Evolutionary conservation across 225 moss, liverwort and hornwort genomes (phyloP).

Genomic region (Sphagnum tenellum): DNA sequence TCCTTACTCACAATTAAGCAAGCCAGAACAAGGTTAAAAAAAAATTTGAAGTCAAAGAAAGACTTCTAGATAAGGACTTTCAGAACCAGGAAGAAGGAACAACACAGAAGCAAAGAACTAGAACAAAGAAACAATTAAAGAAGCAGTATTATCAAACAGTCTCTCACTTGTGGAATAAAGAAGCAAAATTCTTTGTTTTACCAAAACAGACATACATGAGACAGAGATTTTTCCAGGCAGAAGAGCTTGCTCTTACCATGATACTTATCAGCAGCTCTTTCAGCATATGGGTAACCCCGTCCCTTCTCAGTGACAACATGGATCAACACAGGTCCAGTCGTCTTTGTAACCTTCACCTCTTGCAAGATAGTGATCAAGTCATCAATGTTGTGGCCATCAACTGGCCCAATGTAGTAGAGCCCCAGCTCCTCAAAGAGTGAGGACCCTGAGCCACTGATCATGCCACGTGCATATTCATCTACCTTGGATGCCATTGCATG

Average conservation of each 20-base stretch:
- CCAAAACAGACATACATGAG: too few relatives aligned
- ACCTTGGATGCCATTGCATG: conserved; percentile 36
- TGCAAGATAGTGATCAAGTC: conserved; percentile 28
- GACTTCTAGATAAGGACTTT: too few relatives aligned
- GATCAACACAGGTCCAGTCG: conserved; percentile 32
- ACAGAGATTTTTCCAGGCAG: not conserved
- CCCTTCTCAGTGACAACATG: conserved; percentile 37
- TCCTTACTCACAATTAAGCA: too few relatives aligned
- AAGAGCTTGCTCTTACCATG: conserved; percentile 13
- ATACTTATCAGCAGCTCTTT: conserved; percentile 34
- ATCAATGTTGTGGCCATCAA: conserved; percentile 37
- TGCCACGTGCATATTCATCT: conserved; percentile 36
- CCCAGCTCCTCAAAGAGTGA: conserved; percentile 39
- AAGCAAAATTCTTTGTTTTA: too few relatives aligned
- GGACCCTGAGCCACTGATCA: conserved; percentile 34
- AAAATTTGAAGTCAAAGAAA: too few relatives aligned
- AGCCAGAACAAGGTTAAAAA: too few relatives aligned
- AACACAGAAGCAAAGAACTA: too few relatives aligned
- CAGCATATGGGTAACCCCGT: conserved; percentile 36
- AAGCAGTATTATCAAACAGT: too few relatives aligned
- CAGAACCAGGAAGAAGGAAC: too few relatives aligned
- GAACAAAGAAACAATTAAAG: too few relatives aligned
- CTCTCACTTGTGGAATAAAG: too few relatives aligned
- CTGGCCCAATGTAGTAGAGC: conserved; percentile 37
- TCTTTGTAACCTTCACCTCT: conserved; percentile 20